Conservation (phyloP, 2,329 filamentous ascomycete species). For the Cordyceps militaris region DNA sequence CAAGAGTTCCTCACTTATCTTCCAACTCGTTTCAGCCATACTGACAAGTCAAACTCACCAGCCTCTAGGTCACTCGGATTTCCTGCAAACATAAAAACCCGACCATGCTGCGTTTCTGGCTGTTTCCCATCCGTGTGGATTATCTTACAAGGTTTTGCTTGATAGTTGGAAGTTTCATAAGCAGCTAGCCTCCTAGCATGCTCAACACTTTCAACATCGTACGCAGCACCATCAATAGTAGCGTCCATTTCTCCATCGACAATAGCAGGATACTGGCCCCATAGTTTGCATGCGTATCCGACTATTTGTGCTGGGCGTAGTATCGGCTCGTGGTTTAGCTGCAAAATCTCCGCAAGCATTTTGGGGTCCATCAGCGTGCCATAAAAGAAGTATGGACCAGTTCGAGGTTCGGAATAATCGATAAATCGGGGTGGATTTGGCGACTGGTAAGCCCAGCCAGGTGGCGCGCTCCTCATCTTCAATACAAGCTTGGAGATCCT, state of each 20-base stretch:
- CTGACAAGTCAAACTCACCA: background rate
- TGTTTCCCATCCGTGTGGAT: background rate
- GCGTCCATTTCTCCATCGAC: background rate
- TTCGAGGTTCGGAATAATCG: background rate
- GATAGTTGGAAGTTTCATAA: background rate
- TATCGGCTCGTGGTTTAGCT: background rate
- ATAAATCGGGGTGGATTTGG: background rate
- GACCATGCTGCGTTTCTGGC: background rate
- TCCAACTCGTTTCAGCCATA: background rate
- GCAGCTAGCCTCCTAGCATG: background rate
- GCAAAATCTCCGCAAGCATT: background rate
- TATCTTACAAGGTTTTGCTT: background rate
- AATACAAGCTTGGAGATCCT: too few species aligned
- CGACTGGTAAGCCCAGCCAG: background rate
- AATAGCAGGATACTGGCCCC: conserved; percentile 1
- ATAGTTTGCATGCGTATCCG: background rate
- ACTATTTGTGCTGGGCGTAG: background rate
- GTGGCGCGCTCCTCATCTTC: background rate
- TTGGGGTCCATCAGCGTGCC: background rate
- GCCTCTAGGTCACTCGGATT: background rate
- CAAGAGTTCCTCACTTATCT: background rate
- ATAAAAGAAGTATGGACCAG: background rate
- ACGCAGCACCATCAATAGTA: background rate
- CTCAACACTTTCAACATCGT: background rate
- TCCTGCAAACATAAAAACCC: background rate